Evolutionary conservation across 495 filamentous ascomycete genomes (phyloP), one percentile per base, ranked within the genome.

Genomic region (Paragyromitra xinjiangensis): DNA sequence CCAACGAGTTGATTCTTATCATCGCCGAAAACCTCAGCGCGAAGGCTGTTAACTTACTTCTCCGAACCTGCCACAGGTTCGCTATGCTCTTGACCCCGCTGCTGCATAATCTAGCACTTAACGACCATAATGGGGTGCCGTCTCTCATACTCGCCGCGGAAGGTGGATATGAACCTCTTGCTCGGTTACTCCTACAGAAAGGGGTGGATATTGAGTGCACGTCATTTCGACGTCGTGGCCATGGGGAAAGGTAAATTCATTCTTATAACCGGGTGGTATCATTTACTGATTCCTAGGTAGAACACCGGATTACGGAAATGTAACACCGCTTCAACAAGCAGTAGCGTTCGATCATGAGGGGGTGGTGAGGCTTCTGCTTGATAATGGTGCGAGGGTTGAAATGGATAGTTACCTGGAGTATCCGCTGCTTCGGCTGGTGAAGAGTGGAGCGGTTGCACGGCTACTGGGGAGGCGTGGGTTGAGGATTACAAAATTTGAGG

Each of bases 1-100:
- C 65, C 37, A 69, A 69, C 22, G 65, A 69, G 37, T 2, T 69
- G 4, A 11, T 69, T 11, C 48, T 69, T 24, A 53, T 56, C 1
- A 44, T 29, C 37, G 50, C 50, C 5, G 26, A 55, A 14, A n/a
- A 42, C 6, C 65, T 69, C 12, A 19, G 26, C 6, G 50, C 12
- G 8, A 69, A 44, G 34, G 22, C 65, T 2, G 50, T 69, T 0
- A 69, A 58, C 34, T 6, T 37, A 6, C 50, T 69, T 19, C 65
- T 69, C 6, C 65, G 22, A 9, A 69, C 50, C 12, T 26, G 50
- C 6, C 22, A 34, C 29, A 8, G 11, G 0, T 42, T 69, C 50
- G n/a, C 12, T 3, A 14, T 22, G 19, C 22, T 69, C 12, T 44
- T 69, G 6, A 58, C 65, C 3, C 65, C 65, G 19, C 2, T 56